Percentiles rank a stretch among this genome's conserved stretches.
Evolutionary conservation across 2,329 filamentous ascomycete genomes (phyloP).

Genomic region (Aureobasidium subglaciale): DNA sequence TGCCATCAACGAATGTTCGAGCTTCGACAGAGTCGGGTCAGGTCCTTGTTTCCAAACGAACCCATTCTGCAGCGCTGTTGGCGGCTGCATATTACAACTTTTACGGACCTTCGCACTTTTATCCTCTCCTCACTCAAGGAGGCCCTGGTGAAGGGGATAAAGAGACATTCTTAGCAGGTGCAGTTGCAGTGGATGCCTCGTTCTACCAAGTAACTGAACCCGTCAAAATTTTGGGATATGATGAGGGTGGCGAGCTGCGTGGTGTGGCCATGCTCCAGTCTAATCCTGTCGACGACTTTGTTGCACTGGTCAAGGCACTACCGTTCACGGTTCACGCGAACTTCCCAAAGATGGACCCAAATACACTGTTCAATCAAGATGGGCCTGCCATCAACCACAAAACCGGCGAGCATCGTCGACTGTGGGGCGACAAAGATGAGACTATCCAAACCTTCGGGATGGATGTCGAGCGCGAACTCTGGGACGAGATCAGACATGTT

Average conservation of each 20-base stretch:
- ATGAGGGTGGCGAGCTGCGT: slow-evolving; percentile 11
- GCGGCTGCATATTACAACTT: slow-evolving; percentile 45
- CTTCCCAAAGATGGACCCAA: slow-evolving; percentile 27
- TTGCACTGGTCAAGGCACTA: slow-evolving; percentile 11
- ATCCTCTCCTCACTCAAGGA: slow-evolving; percentile 40
- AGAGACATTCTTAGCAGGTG: slow-evolving; percentile 44
- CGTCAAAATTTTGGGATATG: slow-evolving; percentile 18
- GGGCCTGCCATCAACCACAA: slow-evolving; percentile 18
- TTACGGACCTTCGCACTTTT: slow-evolving; percentile 40
- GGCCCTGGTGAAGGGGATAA: slow-evolving; percentile 45
- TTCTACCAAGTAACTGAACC: slow-evolving; percentile 35
- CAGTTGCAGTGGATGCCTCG: slow-evolving; percentile 32
- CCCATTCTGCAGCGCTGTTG: slow-evolving; percentile 37
- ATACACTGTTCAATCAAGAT: slow-evolving; percentile 23
- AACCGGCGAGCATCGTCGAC: slow-evolving; percentile 18
- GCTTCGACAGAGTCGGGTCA: slow-evolving; percentile 40
- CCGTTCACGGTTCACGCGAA: slow-evolving; percentile 26
- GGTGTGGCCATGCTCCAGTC: slow-evolving; percentile 20
- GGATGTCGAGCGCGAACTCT: slow-evolving; percentile 23
- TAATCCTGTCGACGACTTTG: slow-evolving; percentile 16
- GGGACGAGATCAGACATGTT: slow-evolving; percentile 20
- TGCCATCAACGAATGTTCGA: slow-evolving; percentile 10
- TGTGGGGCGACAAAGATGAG: slow-evolving; percentile 22
- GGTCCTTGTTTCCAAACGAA: slow-evolving; percentile 38
- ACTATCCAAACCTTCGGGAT: slow-evolving; percentile 21